Percentiles rank a stretch among this genome's conserved stretches.
These are phyloP conservation scores for Boletales sp. DNA, from an alignment of 768 basidiomycete genomes.

Conservation along the genomic window DNA sequence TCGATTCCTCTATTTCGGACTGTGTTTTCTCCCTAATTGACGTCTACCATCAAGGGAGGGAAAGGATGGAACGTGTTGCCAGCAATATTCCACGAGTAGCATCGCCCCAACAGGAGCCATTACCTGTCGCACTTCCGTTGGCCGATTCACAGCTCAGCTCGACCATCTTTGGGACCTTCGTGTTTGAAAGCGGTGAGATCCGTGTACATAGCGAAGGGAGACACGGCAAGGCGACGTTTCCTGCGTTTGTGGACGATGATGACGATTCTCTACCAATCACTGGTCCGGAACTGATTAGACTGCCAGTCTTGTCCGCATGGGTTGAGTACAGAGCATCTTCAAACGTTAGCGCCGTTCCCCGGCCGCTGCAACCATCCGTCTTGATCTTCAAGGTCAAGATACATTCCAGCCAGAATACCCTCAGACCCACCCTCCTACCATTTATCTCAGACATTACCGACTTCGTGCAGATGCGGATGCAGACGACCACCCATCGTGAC, in stretches of 20 bases:
- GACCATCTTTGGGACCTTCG: constrained; percentile 60
- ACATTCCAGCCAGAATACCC: constrained; percentile 81
- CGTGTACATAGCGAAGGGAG: constrained; percentile 58
- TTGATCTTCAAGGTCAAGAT: constrained; percentile 85
- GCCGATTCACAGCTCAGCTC: constrained; percentile 42
- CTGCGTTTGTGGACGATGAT: constrained; percentile 37
- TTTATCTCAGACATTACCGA: constrained; percentile 77
- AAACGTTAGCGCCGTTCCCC: constrained; percentile 34
- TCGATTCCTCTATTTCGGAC: constrained; percentile 77
- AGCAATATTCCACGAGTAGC: constrained; percentile 45
- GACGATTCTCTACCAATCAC: constrained; percentile 50
- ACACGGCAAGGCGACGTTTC: constrained; percentile 36
- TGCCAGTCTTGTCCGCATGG: constrained; percentile 81
- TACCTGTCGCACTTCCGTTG: constrained; percentile 5
- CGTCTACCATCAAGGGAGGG: constrained; percentile 79
- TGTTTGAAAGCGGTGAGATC: constrained; percentile 84
- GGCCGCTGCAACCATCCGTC: constrained; percentile 46
- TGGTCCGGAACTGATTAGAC: constrained; percentile 59
- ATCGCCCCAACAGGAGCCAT: constrained; percentile 3
- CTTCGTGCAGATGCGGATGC: constrained; percentile 67
- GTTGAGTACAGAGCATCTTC: constrained; percentile 70
- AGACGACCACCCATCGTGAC: constrained; percentile 39
- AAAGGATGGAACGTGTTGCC: constrained; percentile 66
- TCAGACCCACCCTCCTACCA: constrained; percentile 78
- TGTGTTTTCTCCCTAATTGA: constrained; percentile 80